Conservation (phyloP, 306 rosid genomes). For the Quercus mongolica region DNA sequence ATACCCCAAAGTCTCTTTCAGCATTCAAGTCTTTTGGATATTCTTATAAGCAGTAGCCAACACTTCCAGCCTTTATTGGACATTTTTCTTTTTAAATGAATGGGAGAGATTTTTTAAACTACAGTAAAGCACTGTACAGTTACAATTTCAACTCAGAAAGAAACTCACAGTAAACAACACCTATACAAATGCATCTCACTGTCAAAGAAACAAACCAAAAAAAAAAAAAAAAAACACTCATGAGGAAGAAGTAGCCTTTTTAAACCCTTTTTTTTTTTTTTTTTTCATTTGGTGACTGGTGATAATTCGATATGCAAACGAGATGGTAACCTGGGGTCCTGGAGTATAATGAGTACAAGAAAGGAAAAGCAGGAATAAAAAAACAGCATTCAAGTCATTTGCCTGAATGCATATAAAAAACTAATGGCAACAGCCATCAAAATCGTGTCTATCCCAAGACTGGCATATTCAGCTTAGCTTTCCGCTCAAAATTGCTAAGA, state of each 20-base stretch:
- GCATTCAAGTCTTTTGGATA: conserved; percentile 6
- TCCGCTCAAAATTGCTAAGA: neutral
- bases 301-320: too few species aligned
- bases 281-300: too few species aligned
- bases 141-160: too few species aligned
- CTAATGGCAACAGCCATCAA: neutral
- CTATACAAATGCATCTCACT: too few species aligned
- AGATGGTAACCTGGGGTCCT: too few species aligned
- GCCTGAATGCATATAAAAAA: neutral
- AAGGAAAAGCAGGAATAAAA: neutral
- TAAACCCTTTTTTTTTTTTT: too few species aligned
- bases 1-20: conserved; percentile 11
- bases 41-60: neutral
- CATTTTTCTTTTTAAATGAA: neutral
- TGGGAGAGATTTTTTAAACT: too few species aligned
- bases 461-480: neutral
- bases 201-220: too few species aligned
- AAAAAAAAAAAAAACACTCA: too few species aligned
- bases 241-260: too few species aligned
- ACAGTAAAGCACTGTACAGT: too few species aligned
- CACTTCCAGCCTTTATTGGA: neutral
- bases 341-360: neutral
- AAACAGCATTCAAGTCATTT: neutral
- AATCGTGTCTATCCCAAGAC: neutral
- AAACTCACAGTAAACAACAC: too few species aligned